These are phyloP conservation scores for Hypoxylon fuscum DNA, from an alignment of 495 filamentous ascomycete species.

Conservation along the genomic window DNA sequence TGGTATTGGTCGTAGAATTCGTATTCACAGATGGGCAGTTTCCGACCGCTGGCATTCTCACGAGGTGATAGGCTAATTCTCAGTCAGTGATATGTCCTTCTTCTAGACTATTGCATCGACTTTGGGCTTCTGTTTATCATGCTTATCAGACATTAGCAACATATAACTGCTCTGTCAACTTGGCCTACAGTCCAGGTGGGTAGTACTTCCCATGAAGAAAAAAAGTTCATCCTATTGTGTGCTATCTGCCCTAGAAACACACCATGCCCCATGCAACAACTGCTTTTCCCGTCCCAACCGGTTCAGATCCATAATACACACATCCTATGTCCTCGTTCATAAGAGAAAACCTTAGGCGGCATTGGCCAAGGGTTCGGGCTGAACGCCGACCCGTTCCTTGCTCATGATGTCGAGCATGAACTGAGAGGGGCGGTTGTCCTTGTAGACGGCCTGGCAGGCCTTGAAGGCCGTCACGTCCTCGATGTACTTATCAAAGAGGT, in stretches of 20 bases:
- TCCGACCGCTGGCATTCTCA: no score
- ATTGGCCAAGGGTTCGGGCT: constrained; percentile 65
- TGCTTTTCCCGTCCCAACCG: background rate
- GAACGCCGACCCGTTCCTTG: constrained; percentile 93
- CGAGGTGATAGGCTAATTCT: no score
- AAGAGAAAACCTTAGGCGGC: constrained; percentile 40
- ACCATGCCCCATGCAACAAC: background rate
- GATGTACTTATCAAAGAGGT: constrained; percentile 95
- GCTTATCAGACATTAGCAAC: no score
- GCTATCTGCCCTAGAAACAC: constrained; percentile 1
- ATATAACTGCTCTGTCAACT: no score
- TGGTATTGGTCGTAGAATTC: no score
- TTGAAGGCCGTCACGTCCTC: constrained; percentile 90
- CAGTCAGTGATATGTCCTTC: no score
- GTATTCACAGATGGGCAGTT: no score
- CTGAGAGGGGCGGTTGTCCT: constrained; percentile 84
- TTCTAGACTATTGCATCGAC: no score
- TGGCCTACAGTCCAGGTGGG: no score
- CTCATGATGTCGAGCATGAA: constrained; percentile 88
- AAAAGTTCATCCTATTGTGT: background rate
- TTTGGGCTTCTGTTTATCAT: no score
- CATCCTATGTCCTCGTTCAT: no score
- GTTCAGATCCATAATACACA: background rate
- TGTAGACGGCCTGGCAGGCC: constrained; percentile 73
- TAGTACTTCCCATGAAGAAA: no score